Evolutionary conservation across 169 alveolate genomes (phyloP).

Genomic region (Eimeria sp.): DNA sequence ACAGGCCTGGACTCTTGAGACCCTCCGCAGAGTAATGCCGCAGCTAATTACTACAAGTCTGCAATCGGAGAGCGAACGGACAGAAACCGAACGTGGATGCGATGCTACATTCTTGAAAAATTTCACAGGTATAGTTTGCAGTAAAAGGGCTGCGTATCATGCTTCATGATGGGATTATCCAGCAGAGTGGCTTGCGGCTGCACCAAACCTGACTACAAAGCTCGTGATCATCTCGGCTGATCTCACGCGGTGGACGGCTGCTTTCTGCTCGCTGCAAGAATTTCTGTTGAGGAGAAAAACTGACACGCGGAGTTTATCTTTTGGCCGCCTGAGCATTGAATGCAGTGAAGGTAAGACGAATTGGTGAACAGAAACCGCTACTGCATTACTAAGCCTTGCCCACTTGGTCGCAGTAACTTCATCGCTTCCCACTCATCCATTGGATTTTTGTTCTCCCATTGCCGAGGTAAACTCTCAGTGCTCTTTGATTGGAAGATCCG

Average conservation of each 20-base stretch:
- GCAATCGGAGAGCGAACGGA: background rate
- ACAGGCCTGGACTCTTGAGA: conserved; percentile 26
- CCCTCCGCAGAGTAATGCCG: conserved; percentile 32
- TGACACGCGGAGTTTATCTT: background rate
- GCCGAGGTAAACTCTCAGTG: background rate
- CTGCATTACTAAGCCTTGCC: background rate
- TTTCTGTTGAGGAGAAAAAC: background rate
- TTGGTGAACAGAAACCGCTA: background rate
- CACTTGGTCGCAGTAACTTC: background rate
- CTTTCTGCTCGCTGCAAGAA: background rate
- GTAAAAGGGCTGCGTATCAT: background rate
- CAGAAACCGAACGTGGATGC: background rate
- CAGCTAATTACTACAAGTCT: conserved; percentile 38
- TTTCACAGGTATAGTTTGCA: conserved; percentile 35
- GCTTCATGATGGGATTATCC: background rate
- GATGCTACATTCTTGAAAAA: background rate
- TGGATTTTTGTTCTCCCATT: background rate
- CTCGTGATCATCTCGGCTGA: conserved; percentile 34
- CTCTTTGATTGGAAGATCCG: background rate
- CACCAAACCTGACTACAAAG: conserved; percentile 37
- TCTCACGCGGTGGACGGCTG: conserved; percentile 4
- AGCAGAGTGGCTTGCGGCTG: conserved; percentile 13
- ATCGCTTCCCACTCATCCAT: background rate
- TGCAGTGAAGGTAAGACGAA: conserved; percentile 58
- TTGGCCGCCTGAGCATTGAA: conserved; percentile 22